Conservation (phyloP, 768 basidiomycete species). For the Suillus hirtellus region DNA sequence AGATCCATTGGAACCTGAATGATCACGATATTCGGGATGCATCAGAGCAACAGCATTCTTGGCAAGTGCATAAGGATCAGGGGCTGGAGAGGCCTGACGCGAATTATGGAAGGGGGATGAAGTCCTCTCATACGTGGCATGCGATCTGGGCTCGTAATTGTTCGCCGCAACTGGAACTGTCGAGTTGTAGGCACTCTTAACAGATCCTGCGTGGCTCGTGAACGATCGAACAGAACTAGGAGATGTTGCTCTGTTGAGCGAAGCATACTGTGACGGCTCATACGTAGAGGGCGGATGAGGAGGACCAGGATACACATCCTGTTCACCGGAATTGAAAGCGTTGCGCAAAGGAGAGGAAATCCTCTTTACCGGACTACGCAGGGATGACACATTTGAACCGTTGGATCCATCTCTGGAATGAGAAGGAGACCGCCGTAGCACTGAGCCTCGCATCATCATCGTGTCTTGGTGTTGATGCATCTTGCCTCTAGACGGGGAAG, state of each 20-base stretch:
- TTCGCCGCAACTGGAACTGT: slow-evolving; percentile 8
- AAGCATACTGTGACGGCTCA: slow-evolving; percentile 8
- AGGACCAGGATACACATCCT: slow-evolving; percentile 5
- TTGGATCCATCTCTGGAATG: slow-evolving; percentile 16
- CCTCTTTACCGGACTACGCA: slow-evolving; percentile 16
- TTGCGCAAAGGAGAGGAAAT: slow-evolving; percentile 19
- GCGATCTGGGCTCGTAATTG: slow-evolving; percentile 22
- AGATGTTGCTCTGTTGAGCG: slow-evolving; percentile 23
- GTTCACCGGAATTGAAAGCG: slow-evolving; percentile 10
- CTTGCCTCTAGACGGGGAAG: slow-evolving; percentile 10
- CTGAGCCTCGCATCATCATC: not conserved
- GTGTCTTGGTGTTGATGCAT: slow-evolving; percentile 10
- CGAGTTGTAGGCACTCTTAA: slow-evolving; percentile 12
- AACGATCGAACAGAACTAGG: slow-evolving; percentile 26
- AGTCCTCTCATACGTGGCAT: slow-evolving; percentile 29
- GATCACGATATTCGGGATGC: slow-evolving; percentile 31
- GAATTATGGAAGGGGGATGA: slow-evolving; percentile 28
- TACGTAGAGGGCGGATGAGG: not conserved
- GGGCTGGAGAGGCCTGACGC: slow-evolving; percentile 24
- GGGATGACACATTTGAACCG: slow-evolving; percentile 14
- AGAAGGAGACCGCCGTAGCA: slow-evolving; percentile 11
- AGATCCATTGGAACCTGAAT: slow-evolving; percentile 50
- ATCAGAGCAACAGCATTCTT: slow-evolving; percentile 20
- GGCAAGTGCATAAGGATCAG: slow-evolving; percentile 41
- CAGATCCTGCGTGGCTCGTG: slow-evolving; percentile 17